A percentile compares a stretch with the other conserved stretches of the same genome.
Evolutionary conservation across 768 basidiomycete species (phyloP).

Genomic region (Xerocomellus chrysenteron): DNA sequence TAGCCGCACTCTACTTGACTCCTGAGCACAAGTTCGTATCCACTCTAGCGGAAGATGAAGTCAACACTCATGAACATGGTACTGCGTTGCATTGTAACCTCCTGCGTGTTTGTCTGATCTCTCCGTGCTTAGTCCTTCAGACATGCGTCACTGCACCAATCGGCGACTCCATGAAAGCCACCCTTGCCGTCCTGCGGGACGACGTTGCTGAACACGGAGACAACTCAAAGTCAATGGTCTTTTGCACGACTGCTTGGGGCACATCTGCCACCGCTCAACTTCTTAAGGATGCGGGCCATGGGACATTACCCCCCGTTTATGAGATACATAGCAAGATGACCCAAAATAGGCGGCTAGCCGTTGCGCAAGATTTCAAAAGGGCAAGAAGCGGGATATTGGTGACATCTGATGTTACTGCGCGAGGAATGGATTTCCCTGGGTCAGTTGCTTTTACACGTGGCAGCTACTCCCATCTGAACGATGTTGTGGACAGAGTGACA

Average conservation of each 20-base stretch:
- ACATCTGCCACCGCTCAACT: conserved; percentile 42
- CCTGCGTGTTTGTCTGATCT: neutral
- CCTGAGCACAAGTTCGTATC: conserved; percentile 47
- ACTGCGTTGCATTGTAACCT: conserved; percentile 2
- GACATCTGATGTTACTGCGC: conserved; percentile 57
- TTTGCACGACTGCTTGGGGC: conserved; percentile 67
- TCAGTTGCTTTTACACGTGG: conserved; percentile 21
- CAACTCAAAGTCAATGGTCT: conserved; percentile 51
- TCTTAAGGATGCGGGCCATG: conserved; percentile 31
- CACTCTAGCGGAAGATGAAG: conserved; percentile 56
- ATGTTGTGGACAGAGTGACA: conserved; percentile 43
- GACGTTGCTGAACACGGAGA: conserved; percentile 32
- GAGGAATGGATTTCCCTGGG: conserved; percentile 70
- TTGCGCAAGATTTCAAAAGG: conserved; percentile 50
- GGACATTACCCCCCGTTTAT: conserved; percentile 38
- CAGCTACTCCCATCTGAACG: conserved; percentile 5
- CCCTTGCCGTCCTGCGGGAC: conserved; percentile 39
- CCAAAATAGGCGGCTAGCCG: conserved; percentile 47
- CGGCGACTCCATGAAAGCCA: conserved; percentile 40
- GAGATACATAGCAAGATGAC: conserved; percentile 60
- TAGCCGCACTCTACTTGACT: conserved; percentile 27
- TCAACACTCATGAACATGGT: conserved; percentile 63
- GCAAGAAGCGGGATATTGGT: conserved; percentile 46
- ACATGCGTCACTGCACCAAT: conserved; percentile 43
- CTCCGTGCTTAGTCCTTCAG: conserved; percentile 44